Conservation (phyloP, 306 rosid genomes). For the Geum urbanum region DNA sequence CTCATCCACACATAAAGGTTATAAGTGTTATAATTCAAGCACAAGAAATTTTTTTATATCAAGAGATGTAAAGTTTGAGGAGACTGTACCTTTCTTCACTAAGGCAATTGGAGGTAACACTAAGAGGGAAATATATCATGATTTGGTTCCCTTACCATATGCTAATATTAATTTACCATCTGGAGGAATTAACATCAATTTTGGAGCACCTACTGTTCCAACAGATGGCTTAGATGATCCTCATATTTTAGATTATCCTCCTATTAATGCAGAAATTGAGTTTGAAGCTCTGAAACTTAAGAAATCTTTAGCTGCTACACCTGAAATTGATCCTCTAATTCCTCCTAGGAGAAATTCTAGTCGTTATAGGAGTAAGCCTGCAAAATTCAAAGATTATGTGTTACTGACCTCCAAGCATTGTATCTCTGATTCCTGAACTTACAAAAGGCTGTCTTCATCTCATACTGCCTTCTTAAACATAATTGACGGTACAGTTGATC, state of each 20-base stretch:
- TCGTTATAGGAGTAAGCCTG: not conserved
- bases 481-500: too few species aligned
- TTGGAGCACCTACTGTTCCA: too few species aligned
- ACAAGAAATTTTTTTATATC: not conserved
- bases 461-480: not conserved
- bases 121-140: accelerated
- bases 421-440: too few species aligned
- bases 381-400: not conserved
- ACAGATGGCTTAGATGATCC: too few species aligned
- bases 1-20: not conserved
- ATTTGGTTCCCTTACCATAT: not conserved
- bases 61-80: not conserved
- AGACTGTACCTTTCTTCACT: not conserved
- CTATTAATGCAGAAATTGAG: not conserved
- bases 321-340: too few species aligned
- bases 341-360: too few species aligned
- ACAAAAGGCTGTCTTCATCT: not conserved
- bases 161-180: too few species aligned
- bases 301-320: too few species aligned
- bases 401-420: not conserved
- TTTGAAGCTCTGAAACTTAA: too few species aligned
- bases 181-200: too few species aligned
- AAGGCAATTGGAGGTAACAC: not conserved
- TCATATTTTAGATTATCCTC: too few species aligned
- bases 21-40: too few species aligned